Evolutionary conservation across 2,329 filamentous ascomycete genomes (phyloP).

Genomic region (Xylaria sp.): DNA sequence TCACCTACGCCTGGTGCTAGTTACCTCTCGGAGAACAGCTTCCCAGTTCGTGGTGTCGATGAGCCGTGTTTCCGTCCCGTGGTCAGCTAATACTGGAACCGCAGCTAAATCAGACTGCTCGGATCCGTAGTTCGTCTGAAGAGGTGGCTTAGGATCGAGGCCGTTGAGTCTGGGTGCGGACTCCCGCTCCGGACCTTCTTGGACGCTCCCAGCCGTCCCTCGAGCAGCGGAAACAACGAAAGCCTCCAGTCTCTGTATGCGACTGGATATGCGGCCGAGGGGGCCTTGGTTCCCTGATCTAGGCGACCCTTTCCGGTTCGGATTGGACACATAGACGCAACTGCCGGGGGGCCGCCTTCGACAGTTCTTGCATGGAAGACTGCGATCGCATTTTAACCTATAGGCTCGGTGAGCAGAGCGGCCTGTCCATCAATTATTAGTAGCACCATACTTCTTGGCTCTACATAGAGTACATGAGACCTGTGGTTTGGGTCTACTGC

Average conservation of each 20-base stretch:
- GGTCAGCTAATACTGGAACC: not conserved
- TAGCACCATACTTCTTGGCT: not conserved
- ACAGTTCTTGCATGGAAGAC: not conserved
- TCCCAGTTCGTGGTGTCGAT: constrained; percentile 4
- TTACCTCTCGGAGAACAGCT: constrained; percentile 3
- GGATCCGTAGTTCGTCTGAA: not conserved
- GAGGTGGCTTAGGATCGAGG: not conserved
- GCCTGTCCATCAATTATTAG: not conserved
- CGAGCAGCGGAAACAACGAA: not conserved
- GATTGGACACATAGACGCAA: not conserved
- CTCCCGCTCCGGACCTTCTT: not conserved
- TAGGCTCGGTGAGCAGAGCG: not conserved
- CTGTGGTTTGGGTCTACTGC: constrained; percentile 1
- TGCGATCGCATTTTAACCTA: not conserved
- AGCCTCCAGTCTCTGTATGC: not conserved
- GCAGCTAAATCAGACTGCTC: not conserved
- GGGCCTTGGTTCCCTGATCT: not conserved
- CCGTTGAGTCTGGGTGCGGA: not conserved
- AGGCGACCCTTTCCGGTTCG: not conserved
- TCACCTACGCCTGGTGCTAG: not conserved
- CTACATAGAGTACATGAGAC: constrained; percentile 7
- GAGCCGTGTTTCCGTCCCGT: not conserved
- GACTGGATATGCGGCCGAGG: not conserved
- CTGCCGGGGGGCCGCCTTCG: not conserved
- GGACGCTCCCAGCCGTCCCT: not conserved